A percentile compares a stretch with the other conserved stretches of the same genome.
Evolutionary conservation across 768 basidiomycete species (phyloP).

Genomic region (Lyophyllum decastes): DNA sequence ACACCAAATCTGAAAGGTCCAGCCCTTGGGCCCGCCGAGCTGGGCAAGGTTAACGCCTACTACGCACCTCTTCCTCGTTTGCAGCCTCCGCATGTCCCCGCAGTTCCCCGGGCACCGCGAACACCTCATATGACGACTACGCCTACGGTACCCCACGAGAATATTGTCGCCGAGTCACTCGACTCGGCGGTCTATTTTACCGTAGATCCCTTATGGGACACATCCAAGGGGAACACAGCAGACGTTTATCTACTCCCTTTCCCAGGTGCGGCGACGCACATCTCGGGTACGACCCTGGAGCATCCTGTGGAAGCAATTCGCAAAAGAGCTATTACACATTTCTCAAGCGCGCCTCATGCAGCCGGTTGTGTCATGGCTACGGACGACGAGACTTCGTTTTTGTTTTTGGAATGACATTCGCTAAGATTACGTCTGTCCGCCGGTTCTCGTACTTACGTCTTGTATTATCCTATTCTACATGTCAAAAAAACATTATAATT

Average conservation of each 20-base stretch:
- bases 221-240: constrained; percentile 13
- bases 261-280: neutral
- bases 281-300: neutral
- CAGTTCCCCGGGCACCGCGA: neutral
- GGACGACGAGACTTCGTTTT: constrained; percentile 14
- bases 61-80: constrained; percentile 1
- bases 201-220: constrained; percentile 17
- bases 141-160: neutral
- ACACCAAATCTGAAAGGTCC: constrained; percentile 6
- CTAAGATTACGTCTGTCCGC: neutral
- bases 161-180: neutral
- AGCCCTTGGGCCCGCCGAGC: neutral
- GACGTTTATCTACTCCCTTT: constrained; percentile 13
- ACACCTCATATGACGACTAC: neutral
- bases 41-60: constrained; percentile 3
- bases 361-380: neutral
- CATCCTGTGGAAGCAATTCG: neutral
- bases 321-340: neutral
- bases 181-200: constrained; percentile 16
- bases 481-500: neutral
- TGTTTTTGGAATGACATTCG: constrained; percentile 8
- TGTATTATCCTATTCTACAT: neutral
- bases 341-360: neutral
- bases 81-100: neutral
- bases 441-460: neutral